Evolutionary conservation across 495 filamentous ascomycete species (phyloP), one percentile per base, ranked within the genome.

Genomic region (Aspergillus diversus): DNA sequence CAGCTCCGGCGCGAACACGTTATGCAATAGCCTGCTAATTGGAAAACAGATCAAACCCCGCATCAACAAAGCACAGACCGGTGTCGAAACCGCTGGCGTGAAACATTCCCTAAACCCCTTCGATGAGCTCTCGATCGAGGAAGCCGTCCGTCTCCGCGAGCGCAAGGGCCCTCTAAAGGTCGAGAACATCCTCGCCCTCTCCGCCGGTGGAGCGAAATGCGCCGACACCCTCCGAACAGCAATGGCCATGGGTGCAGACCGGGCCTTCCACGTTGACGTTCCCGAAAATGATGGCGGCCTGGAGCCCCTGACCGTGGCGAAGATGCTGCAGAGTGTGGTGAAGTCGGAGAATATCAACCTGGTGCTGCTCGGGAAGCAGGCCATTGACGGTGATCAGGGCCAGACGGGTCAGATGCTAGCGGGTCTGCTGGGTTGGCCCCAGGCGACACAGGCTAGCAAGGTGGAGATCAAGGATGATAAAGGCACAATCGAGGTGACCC

Each of bases 331-430:
- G 69, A 82, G 83, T 59, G 89, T 93, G 1, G 94, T 92, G 8
- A 81, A 90, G 72, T 80, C 85, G 73, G 90, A 98, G 79, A 88
- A 90, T 65, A 86, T 90, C 70, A 96, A 99, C 78, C 76, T 99
- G 58, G 92, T 99, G 8, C 86, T 99, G 59, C 80, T 97, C 59
- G 95, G 95, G 46, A 98, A 98, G 82, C 95, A 99, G 88, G 91
- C 89, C 60, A 99, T 99, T 72, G 95, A 99, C 76, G 93, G 96
- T 70, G 95, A 99, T 74, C 87, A 93, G 62, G 88, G 86, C 57
- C 95, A 99, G 90, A 98, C 96, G 58, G 95, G 95, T 9, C 93
- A 96, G 86, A 98, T 99, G 93, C 84, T 99, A 15, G 95, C 96
- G 3, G 95, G 93, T 17, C 69, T 99, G 71, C 71, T 99, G 74